phyloP scores from a whole-genome alignment of 148 eudicot genomes.

The Fallopia convolvulus region DNA sequence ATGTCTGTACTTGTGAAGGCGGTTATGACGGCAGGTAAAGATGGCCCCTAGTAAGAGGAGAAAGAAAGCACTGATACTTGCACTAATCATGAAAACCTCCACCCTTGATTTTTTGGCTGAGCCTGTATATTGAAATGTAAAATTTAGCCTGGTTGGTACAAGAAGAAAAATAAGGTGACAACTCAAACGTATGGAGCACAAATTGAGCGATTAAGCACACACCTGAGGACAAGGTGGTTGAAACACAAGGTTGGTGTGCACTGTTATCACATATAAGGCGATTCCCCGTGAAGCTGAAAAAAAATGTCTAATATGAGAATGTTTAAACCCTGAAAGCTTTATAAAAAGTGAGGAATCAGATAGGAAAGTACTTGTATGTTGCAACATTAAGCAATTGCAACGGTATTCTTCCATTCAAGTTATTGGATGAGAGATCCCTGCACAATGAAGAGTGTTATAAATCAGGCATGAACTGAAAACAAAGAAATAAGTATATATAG shows the following conservation, averaged over 20 bases:
- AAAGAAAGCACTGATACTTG: conserved; percentile 54
- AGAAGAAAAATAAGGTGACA: neutral
- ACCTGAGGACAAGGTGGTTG: conserved; percentile 50
- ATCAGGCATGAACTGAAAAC: too few relatives aligned
- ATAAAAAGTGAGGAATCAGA: neutral
- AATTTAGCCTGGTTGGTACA: conserved; percentile 13
- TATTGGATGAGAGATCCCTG: conserved; percentile 85
- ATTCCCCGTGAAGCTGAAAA: conserved; percentile 78
- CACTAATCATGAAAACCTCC: conserved; percentile 39
- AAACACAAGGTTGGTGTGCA: conserved; percentile 60
- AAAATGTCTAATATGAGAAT: neutral
- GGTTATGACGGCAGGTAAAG: conserved; percentile 35
- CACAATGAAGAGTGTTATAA: neutral
- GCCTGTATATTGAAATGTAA: conserved; percentile 25
- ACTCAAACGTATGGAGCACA: neutral
- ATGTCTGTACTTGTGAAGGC: conserved; percentile 25
- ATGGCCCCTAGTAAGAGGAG: conserved; percentile 57
- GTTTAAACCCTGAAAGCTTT: neutral
- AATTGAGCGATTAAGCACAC: neutral
- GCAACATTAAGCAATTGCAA: conserved; percentile 43
- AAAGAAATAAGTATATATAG: too few relatives aligned
- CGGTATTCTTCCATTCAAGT: conserved; percentile 60
- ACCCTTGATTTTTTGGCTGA: conserved; percentile 47
- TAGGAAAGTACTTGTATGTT: conserved; percentile 60
- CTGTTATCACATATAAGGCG: conserved; percentile 60